Base-by-base conservation (phyloP, 2,329 filamentous ascomycete genomes). In the Aspergillus sp. region DNA sequence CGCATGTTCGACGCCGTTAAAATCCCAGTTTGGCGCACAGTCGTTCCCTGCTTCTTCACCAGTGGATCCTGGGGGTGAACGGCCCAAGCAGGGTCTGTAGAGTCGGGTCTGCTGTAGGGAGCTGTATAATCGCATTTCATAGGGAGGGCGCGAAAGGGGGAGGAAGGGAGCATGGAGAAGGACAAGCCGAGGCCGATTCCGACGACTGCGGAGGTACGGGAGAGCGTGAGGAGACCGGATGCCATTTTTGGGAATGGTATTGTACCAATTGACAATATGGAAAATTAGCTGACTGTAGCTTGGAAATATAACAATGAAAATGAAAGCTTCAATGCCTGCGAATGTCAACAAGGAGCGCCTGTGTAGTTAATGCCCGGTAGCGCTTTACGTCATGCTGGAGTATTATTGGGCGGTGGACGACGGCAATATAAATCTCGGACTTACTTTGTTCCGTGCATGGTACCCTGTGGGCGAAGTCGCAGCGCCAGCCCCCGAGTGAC, bases 71-170 rank as follows among this genome's bases (percentile, higher is more conserved):
- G 62, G 11, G 61, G 17, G 22, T 64, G 44, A 1, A 73, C 47
- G 5, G 68, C 56, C 70, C 71, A 74, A 43, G 58, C 57, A 3
- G 66, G 53, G 4, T 69, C 68, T 1, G 63, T 59, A 2, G 60
- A 49, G 15, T 62, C 66, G 49, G 60, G 44, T 15, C 55, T 60
- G 56, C 60, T 62, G 55, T 64, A 64, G 2, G 69, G 68, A 13
- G 70, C 62, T 13, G 52, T 59, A 60, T 73, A 77, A 58, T 77
- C 69, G 60, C 73, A 76, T 67, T 69, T 74, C 36, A 76, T 66
- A 11, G 72, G 70, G 32, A 66, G 39, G 43, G 68, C 57, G 53
- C 70, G 70, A 62, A 74, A 69, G 59, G 69, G 72, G 17, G 70
- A 73, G 44, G 68, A 62, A 4, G 73, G 68, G 58, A 69, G 65